Evolutionary conservation across 2,329 filamentous ascomycete genomes (phyloP).

Genomic region (Madurella mycetomatis): DNA sequence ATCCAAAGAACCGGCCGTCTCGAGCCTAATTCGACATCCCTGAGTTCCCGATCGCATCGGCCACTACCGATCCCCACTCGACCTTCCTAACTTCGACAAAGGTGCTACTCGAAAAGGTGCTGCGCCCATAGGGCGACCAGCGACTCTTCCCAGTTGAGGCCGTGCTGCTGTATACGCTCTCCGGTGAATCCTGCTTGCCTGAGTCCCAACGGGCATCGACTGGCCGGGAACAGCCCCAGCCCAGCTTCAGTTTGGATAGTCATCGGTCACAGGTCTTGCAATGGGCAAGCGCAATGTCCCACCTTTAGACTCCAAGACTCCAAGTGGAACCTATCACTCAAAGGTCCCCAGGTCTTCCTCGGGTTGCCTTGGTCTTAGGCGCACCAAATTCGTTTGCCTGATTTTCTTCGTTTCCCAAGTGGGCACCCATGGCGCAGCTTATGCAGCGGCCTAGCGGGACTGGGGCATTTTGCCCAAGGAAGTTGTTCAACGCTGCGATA

Average conservation of each 20-base stretch:
- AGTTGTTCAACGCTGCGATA: not conserved
- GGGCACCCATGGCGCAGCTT: slow-evolving; percentile 13
- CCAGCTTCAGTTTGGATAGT: not conserved
- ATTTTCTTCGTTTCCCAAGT: not conserved
- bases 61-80: not conserved
- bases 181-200: not conserved
- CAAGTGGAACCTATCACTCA: slow-evolving; percentile 9
- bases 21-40: not conserved
- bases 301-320: too few relatives aligned
- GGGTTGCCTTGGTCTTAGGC: slow-evolving; percentile 12
- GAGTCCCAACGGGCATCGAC: not conserved
- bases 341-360: not conserved
- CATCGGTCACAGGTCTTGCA: slow-evolving; percentile 1
- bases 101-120: not conserved
- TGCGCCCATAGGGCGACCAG: slow-evolving; percentile 10
- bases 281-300: not conserved
- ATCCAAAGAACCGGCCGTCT: not conserved
- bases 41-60: slow-evolving; percentile 1
- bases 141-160: not conserved
- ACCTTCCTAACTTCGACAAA: not conserved
- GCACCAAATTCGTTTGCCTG: slow-evolving; percentile 11
- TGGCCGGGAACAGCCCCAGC: slow-evolving; percentile 1
- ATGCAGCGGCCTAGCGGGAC: slow-evolving; percentile 12
- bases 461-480: not conserved
- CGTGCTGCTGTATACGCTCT: not conserved